phyloP scores from a whole-genome alignment of 2,329 filamentous ascomycete genomes.

The Capronia americana region DNA sequence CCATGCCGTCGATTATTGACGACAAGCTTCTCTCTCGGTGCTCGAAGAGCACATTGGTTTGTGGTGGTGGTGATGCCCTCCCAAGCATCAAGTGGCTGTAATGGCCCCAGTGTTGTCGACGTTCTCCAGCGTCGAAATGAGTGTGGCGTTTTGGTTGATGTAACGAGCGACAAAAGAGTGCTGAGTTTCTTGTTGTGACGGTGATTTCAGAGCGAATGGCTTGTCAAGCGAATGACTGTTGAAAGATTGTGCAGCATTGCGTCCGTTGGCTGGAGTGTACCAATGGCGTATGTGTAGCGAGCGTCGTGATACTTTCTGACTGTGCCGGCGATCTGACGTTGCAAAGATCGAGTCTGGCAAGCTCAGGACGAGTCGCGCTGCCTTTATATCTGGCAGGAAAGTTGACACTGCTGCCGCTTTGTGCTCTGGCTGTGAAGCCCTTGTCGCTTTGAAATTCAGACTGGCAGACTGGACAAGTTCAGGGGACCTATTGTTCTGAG shows the following conservation, averaged over 20 bases:
- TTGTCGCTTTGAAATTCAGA: slow-evolving; percentile 14
- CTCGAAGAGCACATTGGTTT: not conserved
- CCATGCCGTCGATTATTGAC: not conserved
- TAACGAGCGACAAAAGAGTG: not conserved
- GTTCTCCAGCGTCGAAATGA: not conserved
- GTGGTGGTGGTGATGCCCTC: slow-evolving; percentile 1
- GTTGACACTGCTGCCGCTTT: slow-evolving; percentile 7
- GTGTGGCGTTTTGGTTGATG: not conserved
- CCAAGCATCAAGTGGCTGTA: not conserved
- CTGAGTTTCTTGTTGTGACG: not conserved
- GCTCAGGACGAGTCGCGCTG: slow-evolving; percentile 17
- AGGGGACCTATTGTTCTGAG: slow-evolving; percentile 13
- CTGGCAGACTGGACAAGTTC: slow-evolving; percentile 8
- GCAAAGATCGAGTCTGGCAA: slow-evolving; percentile 9
- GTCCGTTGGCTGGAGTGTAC: not conserved
- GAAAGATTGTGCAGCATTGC: not conserved
- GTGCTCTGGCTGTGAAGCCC: slow-evolving; percentile 4
- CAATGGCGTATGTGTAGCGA: not conserved
- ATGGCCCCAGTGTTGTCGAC: not conserved
- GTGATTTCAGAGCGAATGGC: not conserved
- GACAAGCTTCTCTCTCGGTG: not conserved
- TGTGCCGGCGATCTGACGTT: not conserved
- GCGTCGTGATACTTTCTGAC: not conserved
- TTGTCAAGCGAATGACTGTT: not conserved
- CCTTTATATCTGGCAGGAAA: slow-evolving; percentile 6